Evolutionary conservation across 2,329 filamentous ascomycete species (phyloP).

Genomic region (Fusarium hostae): DNA sequence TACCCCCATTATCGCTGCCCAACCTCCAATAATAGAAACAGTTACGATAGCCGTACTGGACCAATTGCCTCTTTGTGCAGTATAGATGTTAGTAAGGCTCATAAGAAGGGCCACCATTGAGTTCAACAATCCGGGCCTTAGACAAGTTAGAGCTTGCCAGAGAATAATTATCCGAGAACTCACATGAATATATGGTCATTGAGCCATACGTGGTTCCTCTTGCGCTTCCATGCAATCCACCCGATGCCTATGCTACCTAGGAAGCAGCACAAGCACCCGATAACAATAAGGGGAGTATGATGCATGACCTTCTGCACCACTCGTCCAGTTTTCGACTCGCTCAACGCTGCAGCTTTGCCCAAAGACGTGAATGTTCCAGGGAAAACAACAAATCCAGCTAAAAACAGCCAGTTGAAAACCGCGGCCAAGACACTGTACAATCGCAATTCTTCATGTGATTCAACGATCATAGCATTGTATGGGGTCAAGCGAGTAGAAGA

Average conservation of each 20-base stretch:
- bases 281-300: not conserved
- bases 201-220: constrained; percentile 10
- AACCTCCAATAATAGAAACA: not conserved
- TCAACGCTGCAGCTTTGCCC: not conserved
- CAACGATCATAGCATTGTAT: constrained; percentile 11
- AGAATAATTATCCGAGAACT: not conserved
- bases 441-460: constrained; percentile 4
- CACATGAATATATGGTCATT: constrained; percentile 4
- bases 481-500: not conserved
- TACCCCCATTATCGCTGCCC: not conserved
- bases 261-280: constrained; percentile 9
- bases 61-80: not conserved
- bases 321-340: constrained; percentile 4
- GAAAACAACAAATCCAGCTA: constrained; percentile 13
- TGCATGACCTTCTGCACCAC: not conserved
- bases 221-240: constrained; percentile 6
- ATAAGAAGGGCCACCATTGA: not conserved
- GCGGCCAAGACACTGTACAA: not conserved
- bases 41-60: not conserved
- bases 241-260: constrained; percentile 3
- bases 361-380: constrained; percentile 15
- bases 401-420: constrained; percentile 19
- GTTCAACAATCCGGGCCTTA: not conserved
- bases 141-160: not conserved
- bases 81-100: not conserved